Conservation (phyloP, 352 stramenopile species). For the Globisporangium megalacanthum region DNA sequence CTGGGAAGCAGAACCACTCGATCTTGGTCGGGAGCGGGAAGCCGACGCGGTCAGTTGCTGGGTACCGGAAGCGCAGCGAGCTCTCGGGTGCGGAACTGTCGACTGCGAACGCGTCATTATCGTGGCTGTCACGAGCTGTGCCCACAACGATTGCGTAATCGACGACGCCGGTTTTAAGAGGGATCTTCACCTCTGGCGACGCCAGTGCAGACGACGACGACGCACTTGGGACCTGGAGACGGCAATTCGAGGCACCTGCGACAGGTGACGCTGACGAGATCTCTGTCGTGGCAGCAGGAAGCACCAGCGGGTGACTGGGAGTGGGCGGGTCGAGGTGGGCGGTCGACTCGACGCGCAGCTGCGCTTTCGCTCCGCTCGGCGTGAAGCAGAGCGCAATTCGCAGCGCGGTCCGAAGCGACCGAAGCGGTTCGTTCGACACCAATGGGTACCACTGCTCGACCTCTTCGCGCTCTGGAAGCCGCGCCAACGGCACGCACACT, state of each 20-base stretch:
- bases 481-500: slow-evolving; percentile 58
- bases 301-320: slow-evolving; percentile 10
- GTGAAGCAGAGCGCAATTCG: slow-evolving; percentile 69
- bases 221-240: slow-evolving; percentile 6
- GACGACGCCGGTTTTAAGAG: slow-evolving; percentile 53
- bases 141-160: slow-evolving; percentile 80
- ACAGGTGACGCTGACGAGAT: slow-evolving; percentile 33
- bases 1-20: slow-evolving; percentile 86
- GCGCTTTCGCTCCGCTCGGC: slow-evolving; percentile 25
- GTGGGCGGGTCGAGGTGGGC: slow-evolving; percentile 14
- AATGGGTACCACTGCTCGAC: slow-evolving; percentile 85
- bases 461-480: slow-evolving; percentile 68
- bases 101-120: background rate
- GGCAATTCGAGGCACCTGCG: slow-evolving; percentile 5
- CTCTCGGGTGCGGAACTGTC: slow-evolving; percentile 32
- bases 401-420: slow-evolving; percentile 54
- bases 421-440: slow-evolving; percentile 38
- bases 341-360: slow-evolving; percentile 14
- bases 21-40: slow-evolving; percentile 83
- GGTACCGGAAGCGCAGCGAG: slow-evolving; percentile 58
- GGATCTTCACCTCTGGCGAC: slow-evolving; percentile 17
- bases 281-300: slow-evolving; percentile 18
- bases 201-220: background rate
- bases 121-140: slow-evolving; percentile 1
- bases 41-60: slow-evolving; percentile 34